These are phyloP conservation scores for Pulveroboletus sp. DNA, from an alignment of 768 basidiomycete genomes.

Conservation along the genomic window DNA sequence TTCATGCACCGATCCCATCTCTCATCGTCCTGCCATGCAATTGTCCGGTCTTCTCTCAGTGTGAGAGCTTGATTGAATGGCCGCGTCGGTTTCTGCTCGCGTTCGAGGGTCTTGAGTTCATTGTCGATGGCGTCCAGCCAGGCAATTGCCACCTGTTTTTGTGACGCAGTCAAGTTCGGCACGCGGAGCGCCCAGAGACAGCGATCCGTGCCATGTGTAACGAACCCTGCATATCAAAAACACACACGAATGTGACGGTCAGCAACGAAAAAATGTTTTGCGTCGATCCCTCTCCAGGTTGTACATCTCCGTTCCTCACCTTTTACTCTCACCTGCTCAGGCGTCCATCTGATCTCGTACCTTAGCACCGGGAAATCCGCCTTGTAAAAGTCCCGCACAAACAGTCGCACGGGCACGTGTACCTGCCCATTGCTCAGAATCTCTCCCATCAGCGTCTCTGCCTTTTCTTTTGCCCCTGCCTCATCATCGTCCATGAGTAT, in stretches of 20 bases:
- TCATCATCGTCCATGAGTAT: constrained; percentile 31
- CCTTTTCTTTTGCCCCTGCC: constrained; percentile 38
- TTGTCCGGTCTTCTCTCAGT: constrained; percentile 45
- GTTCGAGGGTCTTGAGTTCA: constrained; percentile 41
- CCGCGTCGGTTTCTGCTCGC: constrained; percentile 25
- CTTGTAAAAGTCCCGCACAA: constrained; percentile 53
- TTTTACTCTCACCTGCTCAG: constrained; percentile 50
- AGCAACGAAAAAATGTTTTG: background rate
- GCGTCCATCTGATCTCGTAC: constrained; percentile 68
- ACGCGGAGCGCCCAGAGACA: constrained; percentile 56
- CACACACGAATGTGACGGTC: background rate
- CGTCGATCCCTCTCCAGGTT: too few relatives aligned
- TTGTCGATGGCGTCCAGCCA: constrained; percentile 53
- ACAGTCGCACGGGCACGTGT: constrained; percentile 58
- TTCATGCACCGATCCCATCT: constrained; percentile 50
- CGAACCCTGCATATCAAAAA: constrained; percentile 43
- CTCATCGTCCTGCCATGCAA: constrained; percentile 52
- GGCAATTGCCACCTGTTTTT: constrained; percentile 44
- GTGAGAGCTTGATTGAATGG: constrained; percentile 42
- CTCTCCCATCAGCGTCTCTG: constrained; percentile 48
- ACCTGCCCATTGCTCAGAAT: constrained; percentile 62
- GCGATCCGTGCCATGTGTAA: constrained; percentile 68
- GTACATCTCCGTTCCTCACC: constrained; percentile 32
- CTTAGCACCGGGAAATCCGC: constrained; percentile 60
- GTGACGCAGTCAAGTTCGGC: constrained; percentile 42